Conservation (phyloP, 1,139 yeast species). For the Blastobotrys ciferrii region DNA sequence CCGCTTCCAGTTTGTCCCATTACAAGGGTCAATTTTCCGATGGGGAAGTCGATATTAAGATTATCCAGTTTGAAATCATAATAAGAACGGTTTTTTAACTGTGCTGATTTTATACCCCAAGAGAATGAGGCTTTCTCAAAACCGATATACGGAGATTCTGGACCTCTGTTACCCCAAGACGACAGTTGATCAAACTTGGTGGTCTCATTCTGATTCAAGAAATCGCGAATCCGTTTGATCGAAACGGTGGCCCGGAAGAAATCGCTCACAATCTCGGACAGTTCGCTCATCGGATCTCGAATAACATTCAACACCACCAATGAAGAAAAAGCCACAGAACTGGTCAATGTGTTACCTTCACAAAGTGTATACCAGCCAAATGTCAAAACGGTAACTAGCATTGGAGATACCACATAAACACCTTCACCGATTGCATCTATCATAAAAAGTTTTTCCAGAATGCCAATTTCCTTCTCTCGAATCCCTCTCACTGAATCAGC, state of each 20-base stretch:
- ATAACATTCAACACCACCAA: slow-evolving; percentile 78
- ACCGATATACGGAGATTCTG: slow-evolving; percentile 68
- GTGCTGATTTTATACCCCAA: slow-evolving; percentile 50
- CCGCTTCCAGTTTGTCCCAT: slow-evolving; percentile 98
- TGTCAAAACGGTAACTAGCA: slow-evolving; percentile 71
- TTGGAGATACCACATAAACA: slow-evolving; percentile 77
- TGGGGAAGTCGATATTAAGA: slow-evolving; percentile 61
- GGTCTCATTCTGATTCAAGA: slow-evolving; percentile 76
- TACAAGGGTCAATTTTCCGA: slow-evolving; percentile 76
- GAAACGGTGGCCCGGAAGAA: slow-evolving; percentile 88
- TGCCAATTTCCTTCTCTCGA: slow-evolving; percentile 66
- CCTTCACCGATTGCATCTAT: slow-evolving; percentile 66
- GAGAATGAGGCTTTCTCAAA: slow-evolving; percentile 80
- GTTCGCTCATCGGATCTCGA: slow-evolving; percentile 81
- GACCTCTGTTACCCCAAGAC: slow-evolving; percentile 45
- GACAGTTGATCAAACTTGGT: slow-evolving; percentile 75
- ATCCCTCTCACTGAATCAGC: slow-evolving; percentile 65
- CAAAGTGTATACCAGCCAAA: slow-evolving; percentile 76
- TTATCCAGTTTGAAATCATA: slow-evolving; percentile 73
- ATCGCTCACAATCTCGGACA: slow-evolving; percentile 81
- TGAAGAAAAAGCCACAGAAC: slow-evolving; percentile 91
- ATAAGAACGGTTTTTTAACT: neutral
- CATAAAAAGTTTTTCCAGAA: slow-evolving; percentile 56
- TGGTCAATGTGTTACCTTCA: slow-evolving; percentile 69
- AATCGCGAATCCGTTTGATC: slow-evolving; percentile 76